Percentiles rank a stretch among this genome's conserved stretches.
These are phyloP conservation scores for Rhodamnia rubescens DNA, from an alignment of 345 rosid species.

Conservation along the genomic window DNA sequence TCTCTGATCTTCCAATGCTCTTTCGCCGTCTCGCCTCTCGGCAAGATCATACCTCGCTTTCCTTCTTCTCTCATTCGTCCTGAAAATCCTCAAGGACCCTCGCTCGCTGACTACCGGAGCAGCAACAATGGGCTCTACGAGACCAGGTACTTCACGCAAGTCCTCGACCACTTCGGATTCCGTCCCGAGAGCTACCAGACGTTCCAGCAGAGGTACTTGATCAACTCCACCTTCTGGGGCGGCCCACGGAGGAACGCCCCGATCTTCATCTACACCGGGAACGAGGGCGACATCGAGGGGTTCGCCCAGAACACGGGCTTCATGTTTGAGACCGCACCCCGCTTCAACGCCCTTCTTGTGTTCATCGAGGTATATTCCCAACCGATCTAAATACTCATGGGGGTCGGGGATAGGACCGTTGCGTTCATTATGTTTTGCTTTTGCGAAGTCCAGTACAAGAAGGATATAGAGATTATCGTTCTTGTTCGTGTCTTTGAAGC, in stretches of 20 bases:
- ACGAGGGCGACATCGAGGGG: slow-evolving; percentile 77
- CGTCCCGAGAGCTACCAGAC: slow-evolving; percentile 35
- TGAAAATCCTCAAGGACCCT: neutral
- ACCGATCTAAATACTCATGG: neutral
- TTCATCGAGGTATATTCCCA: slow-evolving; percentile 53
- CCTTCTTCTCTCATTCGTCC: neutral
- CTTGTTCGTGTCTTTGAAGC: slow-evolving; percentile 21
- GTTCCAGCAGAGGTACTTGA: slow-evolving; percentile 61
- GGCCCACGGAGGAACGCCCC: slow-evolving; percentile 25
- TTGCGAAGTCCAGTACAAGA: neutral
- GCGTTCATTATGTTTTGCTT: neutral
- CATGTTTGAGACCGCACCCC: slow-evolving; percentile 63
- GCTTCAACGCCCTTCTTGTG: slow-evolving; percentile 60
- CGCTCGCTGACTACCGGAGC: neutral
- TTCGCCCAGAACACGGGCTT: slow-evolving; percentile 72
- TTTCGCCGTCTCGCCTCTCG: neutral
- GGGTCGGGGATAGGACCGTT: neutral
- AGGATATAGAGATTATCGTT: neutral
- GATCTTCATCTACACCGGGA: slow-evolving; percentile 59
- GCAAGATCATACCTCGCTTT: neutral
- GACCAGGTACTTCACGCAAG: slow-evolving; percentile 40
- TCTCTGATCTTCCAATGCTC: neutral
- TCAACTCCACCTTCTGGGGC: slow-evolving; percentile 35
- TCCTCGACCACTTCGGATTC: slow-evolving; percentile 54
- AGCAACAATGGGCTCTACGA: slow-evolving; percentile 7